Base-by-base conservation (phyloP, 164 flowering plant genomes). In the Aristolochia contorta region DNA sequence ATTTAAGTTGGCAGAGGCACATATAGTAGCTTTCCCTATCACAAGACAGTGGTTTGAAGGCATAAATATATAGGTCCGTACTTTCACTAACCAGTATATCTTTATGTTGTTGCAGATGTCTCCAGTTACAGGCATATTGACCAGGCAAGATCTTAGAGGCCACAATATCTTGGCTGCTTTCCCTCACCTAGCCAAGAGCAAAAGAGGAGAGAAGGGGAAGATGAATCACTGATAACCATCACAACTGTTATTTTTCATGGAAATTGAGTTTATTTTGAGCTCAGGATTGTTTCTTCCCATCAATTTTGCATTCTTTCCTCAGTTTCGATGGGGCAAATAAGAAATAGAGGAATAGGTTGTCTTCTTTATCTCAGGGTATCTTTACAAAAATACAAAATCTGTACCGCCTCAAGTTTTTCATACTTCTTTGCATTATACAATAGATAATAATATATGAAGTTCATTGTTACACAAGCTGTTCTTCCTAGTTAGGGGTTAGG, bases 91-190 rank as follows among this genome's bases (percentile, higher is more conserved):
- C 61, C 46, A 18, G 47, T 70, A 30, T 41, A 24, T n/a, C 13
- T 32, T 45, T 37, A 13, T 48, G 23, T 53, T 59, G 67, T 62
- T 77, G 71, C 61, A 88, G 97, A 78, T 72, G 43, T 69, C 77
- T 65, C 96, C 96, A 6, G 89, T 92, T 54, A 74, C 89, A 46
- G 98, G 96, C 60, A 89, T 92, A 61, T 72, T 92, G 76, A 92
- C 98, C 57, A 80, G 98, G 76, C 95, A 92, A 73, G 96, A 89
- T 65, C 69, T 92, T 71, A 77, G 80, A 68, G 83, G 89, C 24
- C 79, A 78, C 70, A 88, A 91, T 70, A 83, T 91, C 63, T 73
- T 85, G 77, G 75, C 47, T 53, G 91, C 77, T 37, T 88, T 88
- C 64, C 94, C 98, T 47, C 82, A 88, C 63, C 70, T 89, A 52